A percentile compares a stretch with the other conserved stretches of the same genome.
Conservation (phyloP, 1,139 yeast species). For the Magnusiomyces paraingens region DNA sequence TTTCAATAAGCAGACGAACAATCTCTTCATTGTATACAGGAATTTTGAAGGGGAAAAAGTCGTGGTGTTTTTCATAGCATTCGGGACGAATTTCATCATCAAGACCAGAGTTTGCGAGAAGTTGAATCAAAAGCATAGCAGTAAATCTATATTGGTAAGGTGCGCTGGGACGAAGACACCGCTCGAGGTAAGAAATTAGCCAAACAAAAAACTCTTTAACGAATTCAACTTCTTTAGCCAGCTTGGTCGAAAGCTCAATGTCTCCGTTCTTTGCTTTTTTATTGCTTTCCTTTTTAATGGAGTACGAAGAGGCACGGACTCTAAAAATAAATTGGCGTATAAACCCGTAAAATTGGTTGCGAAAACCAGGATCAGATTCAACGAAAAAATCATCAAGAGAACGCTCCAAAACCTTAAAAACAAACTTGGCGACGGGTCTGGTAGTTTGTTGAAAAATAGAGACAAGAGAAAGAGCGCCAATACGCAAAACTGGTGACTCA, state of each 20-base stretch:
- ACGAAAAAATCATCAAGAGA: conserved; percentile 46
- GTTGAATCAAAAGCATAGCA: conserved; percentile 44
- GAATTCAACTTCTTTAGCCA: conserved; percentile 20
- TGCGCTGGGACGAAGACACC: conserved; percentile 54
- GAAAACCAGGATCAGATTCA: conserved; percentile 59
- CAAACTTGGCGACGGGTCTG: conserved; percentile 42
- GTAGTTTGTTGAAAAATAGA: conserved; percentile 59
- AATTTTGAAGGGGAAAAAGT: conserved; percentile 41
- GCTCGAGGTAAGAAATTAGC: conserved; percentile 39
- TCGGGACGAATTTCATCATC: conserved; percentile 40
- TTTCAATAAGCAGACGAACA: conserved; percentile 49
- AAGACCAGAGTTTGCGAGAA: conserved; percentile 50
- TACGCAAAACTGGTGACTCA: conserved; percentile 42
- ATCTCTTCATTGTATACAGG: conserved; percentile 38
- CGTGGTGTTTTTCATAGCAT: conserved; percentile 38
- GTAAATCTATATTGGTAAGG: conserved; percentile 58
- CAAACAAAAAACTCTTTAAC: conserved; percentile 39
- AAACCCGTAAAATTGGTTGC: conserved; percentile 57
- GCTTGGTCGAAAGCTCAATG: conserved; percentile 16
- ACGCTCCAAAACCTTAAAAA: conserved; percentile 40
- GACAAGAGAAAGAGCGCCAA: conserved; percentile 54
- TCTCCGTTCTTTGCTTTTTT: conserved; percentile 29
- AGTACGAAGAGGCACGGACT: conserved; percentile 59
- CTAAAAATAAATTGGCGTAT: conserved; percentile 57
- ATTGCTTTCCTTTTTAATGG: conserved; percentile 43